phyloP scores from a whole-genome alignment of 441 rosid genomes.

The Eruca vesicaria region DNA sequence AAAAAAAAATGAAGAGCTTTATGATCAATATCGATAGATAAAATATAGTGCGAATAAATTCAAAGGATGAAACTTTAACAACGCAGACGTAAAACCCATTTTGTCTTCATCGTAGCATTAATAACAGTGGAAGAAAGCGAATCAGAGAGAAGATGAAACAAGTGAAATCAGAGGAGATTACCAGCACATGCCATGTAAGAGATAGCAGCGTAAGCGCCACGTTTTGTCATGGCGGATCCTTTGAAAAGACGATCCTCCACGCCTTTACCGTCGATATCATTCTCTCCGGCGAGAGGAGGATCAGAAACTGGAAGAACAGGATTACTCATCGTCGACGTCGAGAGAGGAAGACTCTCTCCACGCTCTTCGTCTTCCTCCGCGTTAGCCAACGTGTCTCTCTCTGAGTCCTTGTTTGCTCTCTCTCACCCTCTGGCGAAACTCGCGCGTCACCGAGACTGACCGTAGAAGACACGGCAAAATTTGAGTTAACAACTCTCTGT shows the following conservation, averaged over 20 bases:
- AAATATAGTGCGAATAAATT: background rate
- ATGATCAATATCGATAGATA: background rate
- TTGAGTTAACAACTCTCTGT: too few species aligned
- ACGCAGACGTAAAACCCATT: background rate
- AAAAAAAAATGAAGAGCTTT: background rate
- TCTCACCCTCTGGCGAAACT: too few species aligned
- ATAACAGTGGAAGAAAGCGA: too few species aligned
- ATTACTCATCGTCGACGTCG: constrained; percentile 48
- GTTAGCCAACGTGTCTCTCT: constrained; percentile 26
- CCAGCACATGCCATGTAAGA: constrained; percentile 97
- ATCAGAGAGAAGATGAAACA: background rate
- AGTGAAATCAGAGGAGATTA: constrained; percentile 18
- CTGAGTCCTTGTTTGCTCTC: background rate
- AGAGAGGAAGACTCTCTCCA: constrained; percentile 39
- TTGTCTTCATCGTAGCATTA: too few species aligned
- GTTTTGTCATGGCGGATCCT: constrained; percentile 93
- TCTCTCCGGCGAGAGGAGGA: constrained; percentile 51
- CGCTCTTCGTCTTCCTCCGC: constrained; percentile 14
- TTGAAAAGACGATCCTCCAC: constrained; percentile 59
- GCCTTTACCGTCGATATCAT: constrained; percentile 48
- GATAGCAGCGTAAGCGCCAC: constrained; percentile 84
- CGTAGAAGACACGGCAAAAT: too few species aligned
- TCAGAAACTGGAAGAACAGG: constrained; percentile 70
- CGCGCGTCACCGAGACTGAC: too few species aligned
- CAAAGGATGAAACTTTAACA: background rate